Percentiles rank a stretch among this genome's conserved stretches.
These are phyloP conservation scores for Ophiostoma sp. DNA, from an alignment of 2,329 filamentous ascomycete species.

Conservation along the genomic window DNA sequence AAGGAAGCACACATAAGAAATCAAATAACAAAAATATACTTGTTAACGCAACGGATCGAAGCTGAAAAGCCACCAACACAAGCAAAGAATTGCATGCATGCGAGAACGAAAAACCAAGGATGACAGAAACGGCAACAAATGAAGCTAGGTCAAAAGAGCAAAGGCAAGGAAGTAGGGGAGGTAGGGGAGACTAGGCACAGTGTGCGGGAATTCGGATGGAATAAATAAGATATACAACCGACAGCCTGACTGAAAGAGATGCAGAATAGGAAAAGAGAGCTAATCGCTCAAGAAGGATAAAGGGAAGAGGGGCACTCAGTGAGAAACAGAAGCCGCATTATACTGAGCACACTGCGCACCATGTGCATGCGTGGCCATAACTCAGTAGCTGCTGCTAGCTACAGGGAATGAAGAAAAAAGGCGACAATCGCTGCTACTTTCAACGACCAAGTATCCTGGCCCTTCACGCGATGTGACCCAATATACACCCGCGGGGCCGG, in stretches of 20 bases:
- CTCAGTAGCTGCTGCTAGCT: neutral
- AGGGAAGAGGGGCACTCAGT: neutral
- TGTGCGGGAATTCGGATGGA: too few species aligned
- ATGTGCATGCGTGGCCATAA: neutral
- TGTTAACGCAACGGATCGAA: too few species aligned
- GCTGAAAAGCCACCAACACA: too few species aligned
- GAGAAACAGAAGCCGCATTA: neutral
- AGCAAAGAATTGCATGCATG: neutral
- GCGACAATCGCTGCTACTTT: neutral
- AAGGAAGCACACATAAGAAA: neutral
- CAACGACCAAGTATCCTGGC: neutral
- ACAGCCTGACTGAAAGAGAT: neutral
- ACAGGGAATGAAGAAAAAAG: neutral
- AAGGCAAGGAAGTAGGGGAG: neutral
- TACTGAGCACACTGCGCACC: neutral
- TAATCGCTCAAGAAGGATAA: neutral
- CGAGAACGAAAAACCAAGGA: neutral
- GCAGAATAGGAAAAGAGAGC: neutral
- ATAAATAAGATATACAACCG: neutral
- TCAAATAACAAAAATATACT: neutral
- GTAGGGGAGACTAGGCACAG: too few species aligned
- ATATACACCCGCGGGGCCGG: slow-evolving; percentile 21
- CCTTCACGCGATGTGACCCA: slow-evolving; percentile 17
- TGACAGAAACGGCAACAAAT: neutral
- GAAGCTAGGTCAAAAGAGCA: neutral